A percentile compares a stretch with the other conserved stretches of the same genome.
Conservation (phyloP, 148 eudicot genomes). For the Persicaria tinctoria region DNA sequence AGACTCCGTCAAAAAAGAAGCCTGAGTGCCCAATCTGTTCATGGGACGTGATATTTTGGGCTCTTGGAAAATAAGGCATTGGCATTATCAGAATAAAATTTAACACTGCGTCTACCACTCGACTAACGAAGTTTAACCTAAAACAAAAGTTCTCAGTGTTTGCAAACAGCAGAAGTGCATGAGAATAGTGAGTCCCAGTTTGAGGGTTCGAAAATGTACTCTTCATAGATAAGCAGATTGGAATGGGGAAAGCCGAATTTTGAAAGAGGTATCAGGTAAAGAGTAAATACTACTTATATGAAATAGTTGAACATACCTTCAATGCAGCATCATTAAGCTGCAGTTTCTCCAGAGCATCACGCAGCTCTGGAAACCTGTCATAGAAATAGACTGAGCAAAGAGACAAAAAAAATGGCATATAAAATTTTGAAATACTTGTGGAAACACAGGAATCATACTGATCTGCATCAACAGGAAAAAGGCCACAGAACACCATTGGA, state of each 20-base stretch:
- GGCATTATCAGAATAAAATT: background rate
- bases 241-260: too few relatives aligned
- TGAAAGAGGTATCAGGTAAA: background rate
- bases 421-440: background rate
- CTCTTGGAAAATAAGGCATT: background rate
- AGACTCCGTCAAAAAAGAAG: background rate
- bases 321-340: conserved; percentile 97
- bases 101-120: too few relatives aligned
- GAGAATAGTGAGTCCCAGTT: background rate
- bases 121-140: too few relatives aligned
- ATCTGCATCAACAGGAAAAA: conserved; percentile 93
- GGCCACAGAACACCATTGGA: conserved; percentile 98
- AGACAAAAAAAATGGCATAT: background rate
- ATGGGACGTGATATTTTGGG: background rate
- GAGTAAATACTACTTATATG: background rate
- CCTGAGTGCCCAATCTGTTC: background rate
- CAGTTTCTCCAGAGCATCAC: conserved; percentile 95
- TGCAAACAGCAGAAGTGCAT: too few relatives aligned
- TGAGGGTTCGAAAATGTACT: background rate
- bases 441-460: conserved; percentile 36
- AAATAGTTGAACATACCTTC: conserved; percentile 37
- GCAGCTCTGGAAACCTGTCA: conserved; percentile 79
- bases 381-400: conserved; percentile 11
- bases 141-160: too few relatives aligned
- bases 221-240: background rate